phyloP scores from a whole-genome alignment of 129 eudicot genomes.

The Saussurea involucrata region DNA sequence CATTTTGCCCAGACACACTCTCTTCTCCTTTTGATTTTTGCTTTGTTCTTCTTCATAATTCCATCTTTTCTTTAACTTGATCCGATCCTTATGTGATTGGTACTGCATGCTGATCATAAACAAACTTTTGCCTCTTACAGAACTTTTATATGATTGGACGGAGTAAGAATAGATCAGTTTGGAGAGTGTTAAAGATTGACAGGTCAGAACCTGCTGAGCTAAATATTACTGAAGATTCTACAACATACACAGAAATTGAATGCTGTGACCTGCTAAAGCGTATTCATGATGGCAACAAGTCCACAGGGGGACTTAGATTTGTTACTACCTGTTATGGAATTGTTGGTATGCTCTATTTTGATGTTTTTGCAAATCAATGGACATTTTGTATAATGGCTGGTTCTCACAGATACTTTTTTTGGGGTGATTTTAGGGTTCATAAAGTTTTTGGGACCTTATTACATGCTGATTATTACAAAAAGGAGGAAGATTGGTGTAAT shows the following conservation, averaged over 20 bases:
- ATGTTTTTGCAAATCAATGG: background rate
- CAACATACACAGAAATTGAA: slow-evolving; percentile 60
- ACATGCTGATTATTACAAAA: slow-evolving; percentile 86
- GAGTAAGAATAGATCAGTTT: slow-evolving; percentile 51
- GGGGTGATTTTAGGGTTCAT: slow-evolving; percentile 60
- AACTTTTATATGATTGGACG: slow-evolving; percentile 89
- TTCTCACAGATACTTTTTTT: slow-evolving; percentile 19
- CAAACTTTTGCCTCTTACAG: slow-evolving; percentile 38
- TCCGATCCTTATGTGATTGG: background rate
- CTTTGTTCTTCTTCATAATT: background rate
- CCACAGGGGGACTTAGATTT: slow-evolving; percentile 82
- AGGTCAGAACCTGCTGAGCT: slow-evolving; percentile 78
- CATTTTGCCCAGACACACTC: background rate
- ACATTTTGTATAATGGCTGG: background rate
- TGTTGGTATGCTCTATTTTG: slow-evolving; percentile 59
- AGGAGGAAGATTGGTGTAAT: slow-evolving; percentile 87
- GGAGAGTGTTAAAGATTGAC: slow-evolving; percentile 85
- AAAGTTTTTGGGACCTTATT: slow-evolving; percentile 95
- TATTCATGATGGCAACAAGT: slow-evolving; percentile 76
- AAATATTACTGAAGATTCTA: slow-evolving; percentile 71
- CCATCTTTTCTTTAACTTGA: background rate
- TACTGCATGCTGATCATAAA: background rate
- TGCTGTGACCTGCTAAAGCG: slow-evolving; percentile 69
- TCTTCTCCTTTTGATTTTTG: background rate
- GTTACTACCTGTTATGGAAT: slow-evolving; percentile 87